Evolutionary conservation across 164 flowering plant genomes (phyloP).

Genomic region (Hamamelis virginiana): DNA sequence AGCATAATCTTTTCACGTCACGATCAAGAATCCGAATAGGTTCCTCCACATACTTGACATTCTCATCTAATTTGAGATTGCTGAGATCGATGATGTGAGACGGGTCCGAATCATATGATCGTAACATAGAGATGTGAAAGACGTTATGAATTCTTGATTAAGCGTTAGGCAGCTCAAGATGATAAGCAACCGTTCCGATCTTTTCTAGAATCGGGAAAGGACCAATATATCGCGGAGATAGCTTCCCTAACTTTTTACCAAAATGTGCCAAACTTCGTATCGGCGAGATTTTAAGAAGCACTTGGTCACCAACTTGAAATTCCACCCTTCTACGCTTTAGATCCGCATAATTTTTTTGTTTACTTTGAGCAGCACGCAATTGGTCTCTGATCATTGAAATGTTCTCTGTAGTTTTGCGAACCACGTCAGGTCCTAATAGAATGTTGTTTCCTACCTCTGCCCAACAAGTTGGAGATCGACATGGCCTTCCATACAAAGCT

Average conservation of each 20-base stretch:
- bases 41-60: too few species aligned
- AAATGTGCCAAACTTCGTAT: too few species aligned
- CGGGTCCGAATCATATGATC: not conserved
- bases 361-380: not conserved
- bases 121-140: not conserved
- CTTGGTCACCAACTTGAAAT: conserved; percentile 3
- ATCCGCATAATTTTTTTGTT: conserved; percentile 1
- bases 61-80: too few species aligned
- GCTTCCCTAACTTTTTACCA: too few species aligned
- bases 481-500: not conserved
- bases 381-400: not conserved
- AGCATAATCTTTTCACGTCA: too few species aligned
- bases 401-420: not conserved
- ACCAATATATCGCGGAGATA: not conserved
- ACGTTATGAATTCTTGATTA: not conserved
- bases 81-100: too few species aligned
- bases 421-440: not conserved
- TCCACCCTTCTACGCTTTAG: not conserved
- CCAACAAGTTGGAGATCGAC: conserved; percentile 1
- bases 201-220: not conserved
- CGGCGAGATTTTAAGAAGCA: not conserved
- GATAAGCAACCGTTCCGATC: conserved; percentile 4
- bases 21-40: too few species aligned
- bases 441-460: not conserved
- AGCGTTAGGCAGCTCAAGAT: not conserved